These are phyloP conservation scores for Cyberlindnera meyerae DNA, from an alignment of 805 yeast species.

Conservation along the genomic window DNA sequence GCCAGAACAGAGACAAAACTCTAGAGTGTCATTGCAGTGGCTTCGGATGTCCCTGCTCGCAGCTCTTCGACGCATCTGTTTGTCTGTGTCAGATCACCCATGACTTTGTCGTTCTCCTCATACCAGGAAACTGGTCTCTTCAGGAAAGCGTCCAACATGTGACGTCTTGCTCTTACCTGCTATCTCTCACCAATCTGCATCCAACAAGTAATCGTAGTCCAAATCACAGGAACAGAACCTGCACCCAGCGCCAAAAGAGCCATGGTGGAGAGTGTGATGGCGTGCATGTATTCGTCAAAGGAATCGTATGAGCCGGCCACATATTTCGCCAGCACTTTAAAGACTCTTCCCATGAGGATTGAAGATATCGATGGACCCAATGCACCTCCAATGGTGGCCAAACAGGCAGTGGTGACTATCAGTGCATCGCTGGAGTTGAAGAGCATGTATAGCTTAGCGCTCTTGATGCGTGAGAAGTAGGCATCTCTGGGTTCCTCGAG, in stretches of 20 bases:
- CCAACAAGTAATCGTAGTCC: conserved; percentile 60
- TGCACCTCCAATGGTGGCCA: conserved; percentile 47
- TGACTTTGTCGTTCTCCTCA: conserved; percentile 48
- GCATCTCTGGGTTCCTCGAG: background rate
- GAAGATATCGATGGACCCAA: conserved; percentile 57
- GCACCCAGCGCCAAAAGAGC: conserved; percentile 43
- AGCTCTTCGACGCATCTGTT: conserved; percentile 74
- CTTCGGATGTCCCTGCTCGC: conserved; percentile 63
- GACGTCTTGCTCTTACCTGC: conserved; percentile 48
- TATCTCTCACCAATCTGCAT: conserved; percentile 68
- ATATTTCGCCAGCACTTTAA: conserved; percentile 38
- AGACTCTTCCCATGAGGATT: conserved; percentile 60
- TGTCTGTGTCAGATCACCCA: conserved; percentile 61
- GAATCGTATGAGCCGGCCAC: conserved; percentile 30
- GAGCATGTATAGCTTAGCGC: conserved; percentile 21
- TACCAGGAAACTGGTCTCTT: conserved; percentile 53
- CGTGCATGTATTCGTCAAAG: conserved; percentile 30
- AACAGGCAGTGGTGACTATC: conserved; percentile 25
- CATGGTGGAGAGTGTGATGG: conserved; percentile 36
- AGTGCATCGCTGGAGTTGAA: conserved; percentile 21
- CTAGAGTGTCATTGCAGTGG: conserved; percentile 52
- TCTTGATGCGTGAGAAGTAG: conserved; percentile 10
- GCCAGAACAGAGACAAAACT: conserved; percentile 49
- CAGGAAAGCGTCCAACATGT: conserved; percentile 42
- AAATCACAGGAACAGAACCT: conserved; percentile 38